A percentile compares a stretch with the other conserved stretches of the same genome.
phyloP scores from a whole-genome alignment of 2,329 filamentous ascomycete genomes.

The Tolypocladium pustulatum region DNA sequence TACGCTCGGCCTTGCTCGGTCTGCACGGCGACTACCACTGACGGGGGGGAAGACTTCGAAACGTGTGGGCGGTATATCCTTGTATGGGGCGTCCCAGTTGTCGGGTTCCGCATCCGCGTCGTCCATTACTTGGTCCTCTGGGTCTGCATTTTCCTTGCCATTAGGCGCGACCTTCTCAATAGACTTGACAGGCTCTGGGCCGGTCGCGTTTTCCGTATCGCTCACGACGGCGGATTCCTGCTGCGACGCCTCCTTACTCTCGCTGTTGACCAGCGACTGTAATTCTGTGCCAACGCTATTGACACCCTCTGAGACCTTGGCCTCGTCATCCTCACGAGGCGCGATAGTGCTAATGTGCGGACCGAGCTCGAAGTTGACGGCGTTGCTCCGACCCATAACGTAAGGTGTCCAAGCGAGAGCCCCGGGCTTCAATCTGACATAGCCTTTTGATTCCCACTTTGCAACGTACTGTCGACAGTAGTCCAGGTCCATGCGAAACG shows the following conservation, averaged over 20 bases:
- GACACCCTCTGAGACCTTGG: constrained; percentile 23
- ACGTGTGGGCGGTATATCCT: constrained; percentile 54
- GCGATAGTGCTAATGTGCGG: constrained; percentile 78
- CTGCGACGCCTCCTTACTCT: constrained; percentile 3
- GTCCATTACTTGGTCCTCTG: constrained; percentile 14
- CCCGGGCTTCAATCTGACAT: constrained; percentile 72
- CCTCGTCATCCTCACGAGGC: constrained; percentile 65
- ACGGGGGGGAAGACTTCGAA: constrained; percentile 72
- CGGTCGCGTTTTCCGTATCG: constrained; percentile 6
- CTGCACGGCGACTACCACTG: constrained; percentile 34
- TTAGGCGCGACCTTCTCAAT: constrained; percentile 17
- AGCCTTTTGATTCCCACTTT: constrained; percentile 82
- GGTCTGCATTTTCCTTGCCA: constrained; percentile 20
- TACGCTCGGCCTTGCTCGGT: constrained; percentile 32
- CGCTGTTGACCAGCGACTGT: constrained; percentile 13
- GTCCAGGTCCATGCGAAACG: constrained; percentile 72
- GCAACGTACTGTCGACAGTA: constrained; percentile 82
- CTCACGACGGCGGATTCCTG: neutral
- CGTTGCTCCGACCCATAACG: constrained; percentile 81
- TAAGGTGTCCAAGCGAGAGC: constrained; percentile 92
- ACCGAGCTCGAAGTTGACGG: constrained; percentile 72
- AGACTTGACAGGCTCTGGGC: constrained; percentile 16
- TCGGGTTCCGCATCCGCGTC: constrained; percentile 16
- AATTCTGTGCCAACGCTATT: constrained; percentile 9
- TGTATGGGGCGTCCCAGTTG: constrained; percentile 38